Evolutionary conservation across 2,329 filamentous ascomycete species (phyloP), one percentile per base, ranked within the genome.

Genomic region (Neofusicoccum ribis): DNA sequence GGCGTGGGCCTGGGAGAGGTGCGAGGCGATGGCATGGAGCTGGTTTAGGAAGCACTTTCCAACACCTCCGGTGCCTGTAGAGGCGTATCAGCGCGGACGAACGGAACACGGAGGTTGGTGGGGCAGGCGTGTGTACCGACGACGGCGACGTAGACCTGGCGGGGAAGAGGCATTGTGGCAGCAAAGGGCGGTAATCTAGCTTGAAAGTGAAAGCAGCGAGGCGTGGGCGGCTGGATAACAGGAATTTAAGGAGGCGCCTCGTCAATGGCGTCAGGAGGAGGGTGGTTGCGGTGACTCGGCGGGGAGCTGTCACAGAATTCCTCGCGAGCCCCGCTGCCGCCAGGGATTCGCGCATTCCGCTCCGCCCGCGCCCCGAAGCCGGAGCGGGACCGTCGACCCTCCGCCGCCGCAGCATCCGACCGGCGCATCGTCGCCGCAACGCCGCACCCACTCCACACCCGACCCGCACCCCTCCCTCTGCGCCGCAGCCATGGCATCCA

Each of bases 21-120:
- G 87, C 68, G 85, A 82, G 58, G 87, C 84, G 67, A 95, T 85
- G 67, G 81, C 76, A 69, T 89, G 83, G 66, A 98, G 88, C 80
- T 98, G 95, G 70, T 84, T 83, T 68, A 98, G 87, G 84, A 98
- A 97, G 80, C 88, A 88, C 79, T 93, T 93, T 74, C 95, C 95
- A 68, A 98, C 95, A 69, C 94, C 94, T 71, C 95, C 95, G 72
- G 91, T 91, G 74, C 95, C 93, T 96, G 74, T 11, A 9, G 11
- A 46, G 14, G 17, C 41, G 64, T 67, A 47, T 66, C 23, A 54
- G 54, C 11, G 20, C 23, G 27, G 34, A 58, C 15, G 37, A 37
- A 31, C 27, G 36, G 50, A 15, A 36, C 20, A 39, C 47, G 31
- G 4, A 37, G 36, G 23, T n/a, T 43, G 27, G 54, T 60, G 31